Evolutionary conservation across 2,329 filamentous ascomycete species (phyloP).

Genomic region (Talaromyces atroroseus): DNA sequence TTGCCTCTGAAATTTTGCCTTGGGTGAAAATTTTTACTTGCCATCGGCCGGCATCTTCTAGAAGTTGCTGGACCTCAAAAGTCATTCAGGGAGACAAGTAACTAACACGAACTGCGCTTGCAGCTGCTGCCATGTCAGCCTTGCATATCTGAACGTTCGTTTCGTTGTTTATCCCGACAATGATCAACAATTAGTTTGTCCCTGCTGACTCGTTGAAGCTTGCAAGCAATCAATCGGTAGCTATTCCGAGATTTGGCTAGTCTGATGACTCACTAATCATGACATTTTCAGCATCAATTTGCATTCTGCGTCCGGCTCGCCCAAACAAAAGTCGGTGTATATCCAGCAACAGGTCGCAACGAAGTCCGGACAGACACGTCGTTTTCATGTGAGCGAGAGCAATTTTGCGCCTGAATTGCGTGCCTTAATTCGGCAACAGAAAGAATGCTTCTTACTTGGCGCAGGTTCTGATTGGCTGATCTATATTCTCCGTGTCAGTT

Average conservation of each 20-base stretch:
- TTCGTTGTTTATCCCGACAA: background rate
- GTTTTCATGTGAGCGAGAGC: background rate
- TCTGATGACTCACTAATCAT: background rate
- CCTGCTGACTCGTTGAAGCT: background rate
- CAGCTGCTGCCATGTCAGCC: background rate
- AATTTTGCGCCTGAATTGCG: background rate
- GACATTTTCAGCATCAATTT: background rate
- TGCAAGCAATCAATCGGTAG: background rate
- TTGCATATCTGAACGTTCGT: background rate
- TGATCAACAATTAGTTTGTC: background rate
- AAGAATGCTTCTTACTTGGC: background rate
- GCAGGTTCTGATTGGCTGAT: background rate
- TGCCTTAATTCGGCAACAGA: background rate
- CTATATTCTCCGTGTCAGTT: background rate
- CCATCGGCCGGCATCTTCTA: background rate
- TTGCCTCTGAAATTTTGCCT: background rate
- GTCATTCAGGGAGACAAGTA: background rate
- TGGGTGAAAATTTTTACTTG: background rate
- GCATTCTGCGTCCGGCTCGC: background rate
- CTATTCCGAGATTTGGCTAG: background rate
- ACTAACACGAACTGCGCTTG: background rate
- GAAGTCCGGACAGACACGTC: conserved; percentile 1
- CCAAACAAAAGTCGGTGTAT: background rate
- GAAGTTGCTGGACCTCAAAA: background rate
- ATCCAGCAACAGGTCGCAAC: background rate